A percentile compares a stretch with the other conserved stretches of the same genome.
phyloP scores from a whole-genome alignment of 108 stramenopile genomes.

The Epithemia pelagica region DNA sequence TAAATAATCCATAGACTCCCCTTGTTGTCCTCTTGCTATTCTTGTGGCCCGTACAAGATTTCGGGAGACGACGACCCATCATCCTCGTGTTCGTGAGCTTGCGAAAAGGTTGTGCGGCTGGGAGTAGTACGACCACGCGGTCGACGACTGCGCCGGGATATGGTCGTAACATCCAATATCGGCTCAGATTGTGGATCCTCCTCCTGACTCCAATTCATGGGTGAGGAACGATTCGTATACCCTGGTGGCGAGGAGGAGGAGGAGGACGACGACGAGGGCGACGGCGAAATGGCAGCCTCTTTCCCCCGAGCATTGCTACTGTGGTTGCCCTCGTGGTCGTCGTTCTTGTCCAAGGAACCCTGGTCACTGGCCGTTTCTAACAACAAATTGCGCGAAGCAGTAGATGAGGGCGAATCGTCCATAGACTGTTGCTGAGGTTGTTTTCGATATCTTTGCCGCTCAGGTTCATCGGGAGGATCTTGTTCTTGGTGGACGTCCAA shows the following conservation, averaged over 20 bases:
- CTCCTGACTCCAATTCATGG: no score
- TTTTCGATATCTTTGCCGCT: background rate
- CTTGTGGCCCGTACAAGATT: background rate
- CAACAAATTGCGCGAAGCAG: background rate
- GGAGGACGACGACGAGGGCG: background rate
- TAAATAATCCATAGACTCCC: no score
- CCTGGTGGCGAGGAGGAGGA: background rate
- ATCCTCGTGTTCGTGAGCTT: background rate
- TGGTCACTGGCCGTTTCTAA: no score
- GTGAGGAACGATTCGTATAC: no score
- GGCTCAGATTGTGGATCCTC: background rate
- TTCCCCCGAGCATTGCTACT: background rate
- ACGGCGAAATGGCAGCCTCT: no score
- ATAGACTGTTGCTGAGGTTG: background rate
- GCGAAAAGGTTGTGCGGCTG: background rate
- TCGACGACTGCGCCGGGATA: background rate
- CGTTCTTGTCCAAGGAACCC: background rate
- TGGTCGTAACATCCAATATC: background rate
- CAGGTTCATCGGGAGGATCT: background rate
- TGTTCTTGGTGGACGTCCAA: background rate
- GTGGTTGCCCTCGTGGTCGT: slow-evolving; percentile 2
- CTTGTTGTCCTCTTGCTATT: no score
- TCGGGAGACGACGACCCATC: slow-evolving; percentile 1
- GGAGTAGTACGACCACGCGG: background rate
- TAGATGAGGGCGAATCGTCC: background rate